These are phyloP conservation scores for Phaeosphaeria sp. DNA, from an alignment of 2,329 filamentous ascomycete species.

Conservation along the genomic window DNA sequence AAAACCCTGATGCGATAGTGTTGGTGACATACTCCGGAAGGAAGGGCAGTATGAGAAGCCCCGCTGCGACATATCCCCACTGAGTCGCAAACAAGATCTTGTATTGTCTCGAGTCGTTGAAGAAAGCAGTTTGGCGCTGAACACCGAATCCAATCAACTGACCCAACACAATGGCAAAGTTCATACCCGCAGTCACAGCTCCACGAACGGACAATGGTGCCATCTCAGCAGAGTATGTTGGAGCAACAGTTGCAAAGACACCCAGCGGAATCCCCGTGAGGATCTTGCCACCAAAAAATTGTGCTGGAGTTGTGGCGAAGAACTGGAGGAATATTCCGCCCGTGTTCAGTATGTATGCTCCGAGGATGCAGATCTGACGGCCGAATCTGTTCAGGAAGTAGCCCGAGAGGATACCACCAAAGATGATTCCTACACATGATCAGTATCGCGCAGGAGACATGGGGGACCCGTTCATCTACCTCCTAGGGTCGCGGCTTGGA, in stretches of 20 bases:
- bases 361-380: slow-evolving; percentile 18
- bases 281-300: slow-evolving; percentile 23
- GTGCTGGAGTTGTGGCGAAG: slow-evolving; percentile 15
- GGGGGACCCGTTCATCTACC: slow-evolving; percentile 6
- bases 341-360: slow-evolving; percentile 18
- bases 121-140: slow-evolving; percentile 28
- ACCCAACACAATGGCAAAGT: slow-evolving; percentile 23
- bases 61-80: slow-evolving; percentile 40
- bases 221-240: slow-evolving; percentile 18
- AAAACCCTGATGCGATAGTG: neutral
- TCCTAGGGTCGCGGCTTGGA: slow-evolving; percentile 19
- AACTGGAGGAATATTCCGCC: slow-evolving; percentile 25
- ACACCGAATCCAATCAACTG: slow-evolving; percentile 23
- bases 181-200: slow-evolving; percentile 19
- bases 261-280: slow-evolving; percentile 20
- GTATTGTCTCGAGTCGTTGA: slow-evolving; percentile 27
- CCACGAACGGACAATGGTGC: slow-evolving; percentile 20
- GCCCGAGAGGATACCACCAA: slow-evolving; percentile 19
- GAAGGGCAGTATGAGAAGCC: slow-evolving; percentile 37
- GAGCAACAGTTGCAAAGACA: slow-evolving; percentile 18
- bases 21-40: slow-evolving; percentile 35
- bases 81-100: slow-evolving; percentile 40
- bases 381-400: slow-evolving; percentile 16
- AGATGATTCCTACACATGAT: slow-evolving; percentile 13
- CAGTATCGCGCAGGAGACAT: neutral